Evolutionary conservation across 2,329 filamentous ascomycete genomes (phyloP).

Genomic region (Diaporthe capsici): DNA sequence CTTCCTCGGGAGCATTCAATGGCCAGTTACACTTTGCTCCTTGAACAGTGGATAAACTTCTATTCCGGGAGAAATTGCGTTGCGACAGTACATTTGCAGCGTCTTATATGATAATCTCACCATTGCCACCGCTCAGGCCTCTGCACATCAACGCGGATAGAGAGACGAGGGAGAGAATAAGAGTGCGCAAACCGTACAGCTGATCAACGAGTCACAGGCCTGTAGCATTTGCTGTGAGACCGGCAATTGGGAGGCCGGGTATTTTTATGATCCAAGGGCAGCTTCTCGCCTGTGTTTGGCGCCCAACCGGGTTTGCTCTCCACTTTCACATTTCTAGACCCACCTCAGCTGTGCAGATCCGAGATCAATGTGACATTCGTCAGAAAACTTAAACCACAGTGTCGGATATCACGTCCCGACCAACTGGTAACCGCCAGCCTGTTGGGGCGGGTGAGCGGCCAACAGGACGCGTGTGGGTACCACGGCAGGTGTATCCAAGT

Average conservation of each 20-base stretch:
- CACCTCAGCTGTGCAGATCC: conserved; percentile 40
- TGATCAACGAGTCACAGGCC: neutral
- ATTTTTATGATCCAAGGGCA: conserved; percentile 10
- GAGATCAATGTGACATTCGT: conserved; percentile 35
- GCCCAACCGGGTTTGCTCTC: conserved; percentile 32
- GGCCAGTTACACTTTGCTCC: neutral
- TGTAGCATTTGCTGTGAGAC: conserved; percentile 20
- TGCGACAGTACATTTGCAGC: neutral
- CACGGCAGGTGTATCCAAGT: conserved; percentile 1
- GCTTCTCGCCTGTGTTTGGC: conserved; percentile 23
- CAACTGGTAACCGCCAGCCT: conserved; percentile 32
- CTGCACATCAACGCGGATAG: neutral
- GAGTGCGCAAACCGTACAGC: neutral
- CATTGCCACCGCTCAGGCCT: conserved; percentile 10
- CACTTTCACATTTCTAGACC: conserved; percentile 27
- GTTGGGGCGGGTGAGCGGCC: conserved; percentile 31
- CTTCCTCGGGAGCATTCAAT: neutral
- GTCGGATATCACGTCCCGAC: conserved; percentile 36
- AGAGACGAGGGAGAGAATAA: neutral
- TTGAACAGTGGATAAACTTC: neutral
- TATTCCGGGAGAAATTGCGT: neutral
- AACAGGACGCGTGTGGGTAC: conserved; percentile 25
- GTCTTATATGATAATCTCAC: conserved; percentile 4
- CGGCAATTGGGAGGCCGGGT: conserved; percentile 2
- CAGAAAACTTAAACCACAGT: conserved; percentile 41